These are phyloP conservation scores for Lactarius pseudohatsudake DNA, from an alignment of 768 basidiomycete species.

Conservation along the genomic window DNA sequence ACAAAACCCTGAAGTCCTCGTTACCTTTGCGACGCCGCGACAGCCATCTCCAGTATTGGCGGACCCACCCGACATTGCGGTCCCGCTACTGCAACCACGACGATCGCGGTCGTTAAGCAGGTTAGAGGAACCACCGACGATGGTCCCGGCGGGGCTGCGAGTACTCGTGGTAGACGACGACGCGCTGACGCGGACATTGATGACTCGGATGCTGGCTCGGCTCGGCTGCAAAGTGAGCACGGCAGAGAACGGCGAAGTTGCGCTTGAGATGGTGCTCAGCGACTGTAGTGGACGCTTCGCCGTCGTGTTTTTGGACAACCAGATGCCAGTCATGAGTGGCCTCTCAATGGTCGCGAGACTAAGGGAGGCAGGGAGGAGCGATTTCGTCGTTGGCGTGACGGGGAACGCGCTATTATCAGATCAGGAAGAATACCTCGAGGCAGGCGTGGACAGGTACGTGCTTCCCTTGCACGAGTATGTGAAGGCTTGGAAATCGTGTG, in stretches of 20 bases:
- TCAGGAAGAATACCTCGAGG: conserved; percentile 72
- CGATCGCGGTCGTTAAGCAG: conserved; percentile 13
- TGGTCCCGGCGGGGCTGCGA: conserved; percentile 51
- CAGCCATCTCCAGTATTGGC: not conserved
- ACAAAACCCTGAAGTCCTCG: not conserved
- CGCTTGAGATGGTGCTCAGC: conserved; percentile 69
- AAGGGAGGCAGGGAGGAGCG: conserved; percentile 59
- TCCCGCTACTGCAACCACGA: not conserved
- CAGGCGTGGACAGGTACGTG: conserved; percentile 72
- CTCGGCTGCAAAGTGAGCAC: conserved; percentile 76
- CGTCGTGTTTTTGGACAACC: conserved; percentile 64
- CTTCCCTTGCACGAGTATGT: not conserved
- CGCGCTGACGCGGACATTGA: conserved; percentile 71
- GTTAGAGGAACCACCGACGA: conserved; percentile 13
- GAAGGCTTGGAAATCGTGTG: conserved; percentile 4
- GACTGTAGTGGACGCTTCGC: conserved; percentile 36
- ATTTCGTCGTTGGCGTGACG: conserved; percentile 83
- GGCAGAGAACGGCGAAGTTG: conserved; percentile 82
- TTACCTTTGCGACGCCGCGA: not conserved
- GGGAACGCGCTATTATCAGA: conserved; percentile 43
- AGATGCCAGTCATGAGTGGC: conserved; percentile 83
- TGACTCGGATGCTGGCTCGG: conserved; percentile 75
- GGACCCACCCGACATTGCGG: not conserved
- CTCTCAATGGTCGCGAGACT: conserved; percentile 64
- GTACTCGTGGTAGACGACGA: conserved; percentile 88